Conservation (phyloP, 257 asterid species). For the Petunia secreta region DNA sequence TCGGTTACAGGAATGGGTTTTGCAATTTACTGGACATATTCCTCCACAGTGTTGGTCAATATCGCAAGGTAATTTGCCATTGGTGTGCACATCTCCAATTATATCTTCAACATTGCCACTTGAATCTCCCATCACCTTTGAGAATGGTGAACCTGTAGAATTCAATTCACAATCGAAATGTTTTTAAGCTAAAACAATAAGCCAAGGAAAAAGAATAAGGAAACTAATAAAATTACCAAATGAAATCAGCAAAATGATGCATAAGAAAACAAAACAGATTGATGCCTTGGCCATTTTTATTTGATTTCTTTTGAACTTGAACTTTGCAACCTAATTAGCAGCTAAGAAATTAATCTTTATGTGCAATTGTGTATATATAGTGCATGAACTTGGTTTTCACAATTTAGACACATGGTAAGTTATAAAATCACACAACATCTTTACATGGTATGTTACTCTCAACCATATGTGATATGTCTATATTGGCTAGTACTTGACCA, state of each 20-base stretch:
- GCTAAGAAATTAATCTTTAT: not conserved
- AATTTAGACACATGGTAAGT: not conserved
- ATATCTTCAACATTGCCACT: not conserved
- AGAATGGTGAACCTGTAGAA: not conserved
- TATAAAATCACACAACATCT: not conserved
- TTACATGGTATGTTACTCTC: too few species aligned
- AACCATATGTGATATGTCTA: too few species aligned
- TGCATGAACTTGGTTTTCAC: not conserved
- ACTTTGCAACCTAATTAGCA: not conserved
- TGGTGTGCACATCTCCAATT: not conserved
- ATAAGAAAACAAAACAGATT: not conserved
- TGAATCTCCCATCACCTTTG: slow-evolving; percentile 3
- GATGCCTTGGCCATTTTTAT: not conserved
- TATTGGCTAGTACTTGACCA: too few species aligned
- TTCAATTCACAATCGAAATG: not conserved
- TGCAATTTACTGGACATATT: not conserved
- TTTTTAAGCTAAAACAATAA: not conserved
- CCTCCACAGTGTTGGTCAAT: not conserved
- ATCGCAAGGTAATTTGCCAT: not conserved
- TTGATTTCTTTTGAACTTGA: not conserved
- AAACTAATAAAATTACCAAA: not conserved
- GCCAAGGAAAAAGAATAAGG: not conserved
- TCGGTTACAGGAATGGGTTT: not conserved
- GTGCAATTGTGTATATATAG: not conserved
- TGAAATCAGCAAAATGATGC: not conserved